phyloP scores from a whole-genome alignment of 1,284 basidiomycete species.

The Pulchroboletus neoregius region DNA sequence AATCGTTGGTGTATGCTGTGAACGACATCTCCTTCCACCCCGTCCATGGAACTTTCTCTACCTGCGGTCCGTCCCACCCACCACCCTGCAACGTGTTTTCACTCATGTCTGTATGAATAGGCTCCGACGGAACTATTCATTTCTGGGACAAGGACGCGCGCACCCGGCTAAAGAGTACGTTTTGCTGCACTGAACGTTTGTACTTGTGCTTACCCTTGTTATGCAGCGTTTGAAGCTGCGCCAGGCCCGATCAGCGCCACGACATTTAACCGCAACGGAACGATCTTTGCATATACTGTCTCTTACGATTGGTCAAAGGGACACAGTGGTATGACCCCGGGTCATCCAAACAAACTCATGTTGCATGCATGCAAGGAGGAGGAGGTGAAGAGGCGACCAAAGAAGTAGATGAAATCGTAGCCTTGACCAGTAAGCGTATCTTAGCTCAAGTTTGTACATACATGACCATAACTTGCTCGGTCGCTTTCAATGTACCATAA shows the following conservation, averaged over 20 bases:
- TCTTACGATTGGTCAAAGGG: slow-evolving; percentile 92
- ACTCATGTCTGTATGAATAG: slow-evolving; percentile 34
- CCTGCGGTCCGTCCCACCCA: slow-evolving; percentile 63
- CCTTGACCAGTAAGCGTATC: slow-evolving; percentile 4
- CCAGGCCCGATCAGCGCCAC: slow-evolving; percentile 70
- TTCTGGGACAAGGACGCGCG: slow-evolving; percentile 91
- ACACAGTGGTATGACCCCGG: slow-evolving; percentile 79
- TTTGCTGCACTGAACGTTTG: neutral
- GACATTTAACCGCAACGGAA: slow-evolving; percentile 81
- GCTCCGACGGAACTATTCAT: slow-evolving; percentile 76
- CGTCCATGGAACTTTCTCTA: slow-evolving; percentile 90
- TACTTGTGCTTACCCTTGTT: slow-evolving; percentile 5
- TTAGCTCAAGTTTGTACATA: slow-evolving; percentile 3
- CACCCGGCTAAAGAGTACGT: slow-evolving; percentile 82
- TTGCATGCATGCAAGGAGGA: slow-evolving; percentile 88
- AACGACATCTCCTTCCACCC: slow-evolving; percentile 94
- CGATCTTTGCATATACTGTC: slow-evolving; percentile 86
- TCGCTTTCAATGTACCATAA: slow-evolving; percentile 19
- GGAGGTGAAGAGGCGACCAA: slow-evolving; percentile 73
- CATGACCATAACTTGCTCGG: slow-evolving; percentile 2
- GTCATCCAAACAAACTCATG: slow-evolving; percentile 83
- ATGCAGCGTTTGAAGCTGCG: slow-evolving; percentile 45
- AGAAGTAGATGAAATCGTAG: slow-evolving; percentile 38
- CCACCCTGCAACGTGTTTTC: slow-evolving; percentile 25
- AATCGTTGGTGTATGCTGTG: slow-evolving; percentile 84